These are phyloP conservation scores for Paramecium pentaurelia DNA, from an alignment of 73 alveolate genomes.

Conservation along the genomic window DNA sequence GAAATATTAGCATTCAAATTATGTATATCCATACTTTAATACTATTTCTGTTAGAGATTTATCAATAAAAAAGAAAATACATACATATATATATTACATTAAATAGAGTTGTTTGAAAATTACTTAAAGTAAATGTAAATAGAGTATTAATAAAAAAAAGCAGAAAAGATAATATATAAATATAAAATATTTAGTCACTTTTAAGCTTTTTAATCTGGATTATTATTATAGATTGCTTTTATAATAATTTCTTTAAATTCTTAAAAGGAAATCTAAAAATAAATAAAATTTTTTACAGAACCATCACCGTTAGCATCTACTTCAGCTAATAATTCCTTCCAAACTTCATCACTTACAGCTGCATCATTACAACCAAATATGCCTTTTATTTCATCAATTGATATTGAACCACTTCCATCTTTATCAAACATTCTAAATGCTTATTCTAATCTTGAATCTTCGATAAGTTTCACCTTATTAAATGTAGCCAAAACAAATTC, in stretches of 20 bases:
- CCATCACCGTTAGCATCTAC: conserved; percentile 84
- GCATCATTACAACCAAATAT: conserved; percentile 34
- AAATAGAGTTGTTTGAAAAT: not conserved
- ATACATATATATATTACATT: not conserved
- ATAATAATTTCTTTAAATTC: conserved; percentile 56
- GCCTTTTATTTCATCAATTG: conserved; percentile 65
- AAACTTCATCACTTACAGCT: conserved; percentile 64
- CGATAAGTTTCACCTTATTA: conserved; percentile 13
- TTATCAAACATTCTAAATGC: conserved; percentile 59
- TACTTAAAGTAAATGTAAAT: not conserved
- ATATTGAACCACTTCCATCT: conserved; percentile 65
- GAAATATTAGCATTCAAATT: not conserved
- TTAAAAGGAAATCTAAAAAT: conserved; percentile 30
- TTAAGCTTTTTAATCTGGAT: not conserved
- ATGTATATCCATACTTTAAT: not conserved
- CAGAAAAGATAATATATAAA: not conserved
- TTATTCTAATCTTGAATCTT: conserved; percentile 43
- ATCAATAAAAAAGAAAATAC: not conserved
- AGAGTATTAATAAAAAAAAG: too few species aligned
- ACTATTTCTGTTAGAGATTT: not conserved
- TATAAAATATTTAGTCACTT: not conserved
- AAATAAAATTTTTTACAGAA: not conserved
- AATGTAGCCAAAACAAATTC: conserved; percentile 56
- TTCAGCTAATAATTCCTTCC: conserved; percentile 73
- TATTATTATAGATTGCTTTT: not conserved